Evolutionary conservation across 306 rosid genomes (phyloP).

Genomic region (Quercus gilva): DNA sequence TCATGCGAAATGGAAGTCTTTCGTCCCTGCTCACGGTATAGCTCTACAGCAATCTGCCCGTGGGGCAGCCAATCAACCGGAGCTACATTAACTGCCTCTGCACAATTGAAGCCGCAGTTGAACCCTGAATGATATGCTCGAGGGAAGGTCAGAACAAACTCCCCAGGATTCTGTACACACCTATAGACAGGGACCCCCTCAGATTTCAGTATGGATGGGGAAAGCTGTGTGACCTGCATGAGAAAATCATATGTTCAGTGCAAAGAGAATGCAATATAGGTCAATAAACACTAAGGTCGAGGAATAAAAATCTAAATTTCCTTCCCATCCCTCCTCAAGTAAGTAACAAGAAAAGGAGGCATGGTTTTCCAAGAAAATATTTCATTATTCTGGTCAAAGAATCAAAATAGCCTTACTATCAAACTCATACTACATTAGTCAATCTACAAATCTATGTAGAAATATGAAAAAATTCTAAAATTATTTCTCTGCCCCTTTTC

Average conservation of each 20-base stretch:
- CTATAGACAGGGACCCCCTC: constrained; percentile 97
- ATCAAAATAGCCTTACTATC: no score
- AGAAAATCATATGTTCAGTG: constrained; percentile 24
- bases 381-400: no score
- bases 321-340: no score
- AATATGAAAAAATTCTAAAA: not conserved
- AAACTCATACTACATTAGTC: no score
- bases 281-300: no score
- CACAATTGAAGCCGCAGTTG: constrained; percentile 98
- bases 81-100: constrained; percentile 99
- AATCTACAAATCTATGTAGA: no score
- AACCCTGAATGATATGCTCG: constrained; percentile 98
- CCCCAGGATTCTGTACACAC: constrained; percentile 94
- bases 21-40: constrained; percentile 80
- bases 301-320: no score
- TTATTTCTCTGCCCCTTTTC: constrained; percentile 14
- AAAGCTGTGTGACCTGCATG: constrained; percentile 93
- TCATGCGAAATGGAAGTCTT: constrained; percentile 98
- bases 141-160: constrained; percentile 96
- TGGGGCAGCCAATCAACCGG: constrained; percentile 99
- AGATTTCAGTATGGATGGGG: constrained; percentile 84
- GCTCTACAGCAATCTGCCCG: constrained; percentile 87
- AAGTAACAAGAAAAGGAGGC: no score
- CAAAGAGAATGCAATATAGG: not conserved
- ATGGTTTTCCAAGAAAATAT: no score